Base-by-base conservation (phyloP, 352 stramenopile species). In the Phytophthora brassicae region DNA sequence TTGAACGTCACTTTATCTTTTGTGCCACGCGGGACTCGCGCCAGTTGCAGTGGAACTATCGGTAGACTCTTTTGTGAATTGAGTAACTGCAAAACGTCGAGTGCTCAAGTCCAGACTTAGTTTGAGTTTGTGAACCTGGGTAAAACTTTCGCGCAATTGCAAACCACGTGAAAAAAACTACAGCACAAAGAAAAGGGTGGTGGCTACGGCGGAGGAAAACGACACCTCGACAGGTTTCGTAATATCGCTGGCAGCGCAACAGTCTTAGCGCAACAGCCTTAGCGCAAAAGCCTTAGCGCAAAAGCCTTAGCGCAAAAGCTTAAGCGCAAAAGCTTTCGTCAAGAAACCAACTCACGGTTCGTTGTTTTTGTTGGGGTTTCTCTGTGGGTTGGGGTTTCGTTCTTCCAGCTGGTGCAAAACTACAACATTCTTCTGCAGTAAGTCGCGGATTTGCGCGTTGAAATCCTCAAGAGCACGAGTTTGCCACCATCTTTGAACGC, bases 141-240 rank as follows among this genome's bases (percentile, higher is more conserved):
- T 64, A 47, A 47, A 58, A 51, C 43, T 29, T 53, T 39, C 33
- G 33, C 33, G 12, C 5, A 4, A 9, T 31, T 8, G 26, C 26
- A 31, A 31, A 31, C 53, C 22, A 49, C 56, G 33, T 48, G 43
- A 52, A n/a, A n/a, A n/a, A n/a, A 35, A 50, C 17, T 48, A 20
- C 23, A n/a, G n/a, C 38, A 24, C 61, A 56, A 62, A 70, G 56
- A 66, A 66, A 57, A 66, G 48, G 35, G 43, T 26, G 51, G 22
- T 28, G 52, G 2, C 19, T 45, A n/a, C 19, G 7, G 17, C 38
- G 38, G n/a, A 24, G 38, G 38, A 44, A 46, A n/a, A 62, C 60
- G 43, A 70, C 54, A 54, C 42, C 50, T 70, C 48, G 60, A 69
- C 60, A 60, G 66, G 43, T 42, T 70, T 65, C 62, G 50, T 44